These are phyloP conservation scores for Leucoagaricus sp. DNA, from an alignment of 1,284 basidiomycete genomes.

Conservation along the genomic window DNA sequence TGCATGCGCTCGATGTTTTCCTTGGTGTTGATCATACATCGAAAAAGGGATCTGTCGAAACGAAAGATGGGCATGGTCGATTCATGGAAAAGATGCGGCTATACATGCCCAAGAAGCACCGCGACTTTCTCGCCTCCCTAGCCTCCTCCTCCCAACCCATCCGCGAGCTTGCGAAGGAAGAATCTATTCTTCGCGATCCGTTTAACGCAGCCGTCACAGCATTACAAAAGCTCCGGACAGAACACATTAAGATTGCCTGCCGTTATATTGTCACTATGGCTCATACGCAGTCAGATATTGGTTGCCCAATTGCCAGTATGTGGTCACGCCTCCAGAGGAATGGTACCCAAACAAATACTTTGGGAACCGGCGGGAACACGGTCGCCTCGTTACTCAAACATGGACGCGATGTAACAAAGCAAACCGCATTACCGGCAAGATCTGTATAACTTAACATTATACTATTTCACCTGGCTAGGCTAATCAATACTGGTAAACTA, in stretches of 20 bases:
- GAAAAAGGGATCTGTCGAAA: conserved; percentile 63
- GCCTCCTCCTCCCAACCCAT: conserved; percentile 50
- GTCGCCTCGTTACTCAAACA: conserved; percentile 83
- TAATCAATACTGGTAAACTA: background rate
- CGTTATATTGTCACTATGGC: conserved; percentile 84
- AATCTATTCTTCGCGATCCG: conserved; percentile 60
- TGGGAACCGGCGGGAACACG: conserved; percentile 88
- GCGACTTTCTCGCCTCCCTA: conserved; percentile 63
- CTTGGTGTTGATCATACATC: conserved; percentile 84
- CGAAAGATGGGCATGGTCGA: conserved; percentile 64
- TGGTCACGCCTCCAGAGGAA: conserved; percentile 55
- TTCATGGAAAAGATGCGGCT: conserved; percentile 84
- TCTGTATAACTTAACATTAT: conserved; percentile 18
- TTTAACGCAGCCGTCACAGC: conserved; percentile 82
- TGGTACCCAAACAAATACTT: conserved; percentile 46
- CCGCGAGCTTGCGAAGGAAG: conserved; percentile 57
- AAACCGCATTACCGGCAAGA: conserved; percentile 51
- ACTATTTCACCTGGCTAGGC: background rate
- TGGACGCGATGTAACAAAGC: conserved; percentile 82
- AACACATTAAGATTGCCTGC: conserved; percentile 88
- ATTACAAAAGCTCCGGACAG: conserved; percentile 81
- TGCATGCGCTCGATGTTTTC: conserved; percentile 84
- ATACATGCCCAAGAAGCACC: conserved; percentile 81
- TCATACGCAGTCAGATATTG: conserved; percentile 47
- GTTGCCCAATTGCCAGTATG: conserved; percentile 56